Conservation (phyloP, 2,329 filamentous ascomycete genomes). For the Fusarium sulawesiense region DNA sequence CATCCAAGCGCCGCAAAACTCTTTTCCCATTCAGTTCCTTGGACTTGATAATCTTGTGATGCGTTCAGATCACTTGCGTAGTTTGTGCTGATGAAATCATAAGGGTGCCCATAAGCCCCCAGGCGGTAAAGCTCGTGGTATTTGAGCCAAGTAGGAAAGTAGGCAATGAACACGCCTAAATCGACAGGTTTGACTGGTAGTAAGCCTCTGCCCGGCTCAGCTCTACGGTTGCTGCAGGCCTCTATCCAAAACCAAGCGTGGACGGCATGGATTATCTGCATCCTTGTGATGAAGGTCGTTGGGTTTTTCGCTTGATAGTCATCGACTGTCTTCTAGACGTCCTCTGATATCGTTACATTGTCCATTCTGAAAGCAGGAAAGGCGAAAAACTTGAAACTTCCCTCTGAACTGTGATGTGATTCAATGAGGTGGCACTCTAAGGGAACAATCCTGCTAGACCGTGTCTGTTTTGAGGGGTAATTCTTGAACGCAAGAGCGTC, state of each 20-base stretch:
- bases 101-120: neutral
- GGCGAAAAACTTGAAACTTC: neutral
- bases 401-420: accelerated
- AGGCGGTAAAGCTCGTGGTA: slow-evolving; percentile 3
- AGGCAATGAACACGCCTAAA: slow-evolving; percentile 3
- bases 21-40: neutral
- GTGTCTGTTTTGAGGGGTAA: neutral
- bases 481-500: neutral
- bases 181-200: neutral
- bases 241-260: slow-evolving; percentile 5
- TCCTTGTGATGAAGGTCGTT: neutral
- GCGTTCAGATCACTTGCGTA: neutral
- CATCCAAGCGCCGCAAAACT: neutral
- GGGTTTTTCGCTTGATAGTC: neutral
- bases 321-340: neutral
- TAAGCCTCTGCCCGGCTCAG: neutral
- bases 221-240: neutral
- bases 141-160: slow-evolving; percentile 3
- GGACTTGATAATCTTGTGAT: neutral
- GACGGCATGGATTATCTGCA: slow-evolving; percentile 2
- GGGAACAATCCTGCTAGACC: neutral
- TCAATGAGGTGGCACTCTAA: neutral
- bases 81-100: neutral
- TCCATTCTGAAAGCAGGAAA: neutral
- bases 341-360: neutral